Percentiles rank a stretch among this genome's conserved stretches.
Conservation (phyloP, 78 protist genomes). For the Dictyostelium brefeldianum region DNA sequence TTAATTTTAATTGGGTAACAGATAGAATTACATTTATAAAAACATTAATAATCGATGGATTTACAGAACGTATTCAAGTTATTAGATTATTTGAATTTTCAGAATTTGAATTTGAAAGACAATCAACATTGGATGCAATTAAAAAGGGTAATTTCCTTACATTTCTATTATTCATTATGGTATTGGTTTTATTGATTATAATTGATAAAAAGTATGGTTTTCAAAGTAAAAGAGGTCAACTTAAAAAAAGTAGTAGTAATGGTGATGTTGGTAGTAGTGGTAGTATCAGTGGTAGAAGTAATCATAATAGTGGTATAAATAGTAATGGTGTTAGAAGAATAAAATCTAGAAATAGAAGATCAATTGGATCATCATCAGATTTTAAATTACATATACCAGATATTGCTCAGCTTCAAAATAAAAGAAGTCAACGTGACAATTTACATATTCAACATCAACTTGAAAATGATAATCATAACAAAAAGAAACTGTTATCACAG, state of each 20-base stretch:
- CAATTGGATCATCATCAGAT: slow-evolving; percentile 13
- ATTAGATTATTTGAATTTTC: not conserved
- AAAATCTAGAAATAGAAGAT: not conserved
- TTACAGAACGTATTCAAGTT: not conserved
- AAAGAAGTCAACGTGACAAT: not conserved
- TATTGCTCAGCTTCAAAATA: not conserved
- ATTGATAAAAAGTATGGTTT: slow-evolving; percentile 13
- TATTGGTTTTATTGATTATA: not conserved
- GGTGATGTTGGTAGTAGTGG: not conserved
- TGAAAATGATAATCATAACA: not conserved
- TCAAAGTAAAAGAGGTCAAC: not conserved
- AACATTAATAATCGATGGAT: not conserved
- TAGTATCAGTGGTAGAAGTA: no score
- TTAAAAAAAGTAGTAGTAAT: not conserved
- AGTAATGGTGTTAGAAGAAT: not conserved
- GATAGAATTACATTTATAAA: no score
- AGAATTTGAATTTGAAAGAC: not conserved
- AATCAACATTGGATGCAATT: not conserved
- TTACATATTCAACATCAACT: not conserved
- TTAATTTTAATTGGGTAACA: no score
- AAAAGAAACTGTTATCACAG: not conserved
- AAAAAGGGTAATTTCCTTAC: slow-evolving; percentile 23
- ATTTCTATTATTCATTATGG: slow-evolving; percentile 4
- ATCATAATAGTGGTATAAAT: not conserved
- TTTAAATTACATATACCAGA: not conserved